Percentiles rank a stretch among this genome's conserved stretches.
Conservation (phyloP, 257 asterid genomes). For the Solanum dulcamara region DNA sequence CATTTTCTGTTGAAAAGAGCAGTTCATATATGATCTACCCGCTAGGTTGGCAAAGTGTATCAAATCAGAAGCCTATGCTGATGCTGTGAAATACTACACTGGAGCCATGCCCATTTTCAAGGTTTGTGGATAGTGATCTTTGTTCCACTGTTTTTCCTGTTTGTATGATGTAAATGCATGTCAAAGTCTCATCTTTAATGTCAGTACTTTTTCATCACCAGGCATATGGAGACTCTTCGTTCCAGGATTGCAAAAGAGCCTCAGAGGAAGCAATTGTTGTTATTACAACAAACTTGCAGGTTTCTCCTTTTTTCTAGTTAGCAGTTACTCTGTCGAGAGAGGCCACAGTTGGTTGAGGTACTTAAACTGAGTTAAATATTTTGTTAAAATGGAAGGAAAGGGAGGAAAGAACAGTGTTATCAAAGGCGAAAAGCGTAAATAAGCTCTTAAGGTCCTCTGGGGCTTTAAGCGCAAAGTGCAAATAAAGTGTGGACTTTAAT, state of each 20-base stretch:
- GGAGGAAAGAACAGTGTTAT: too few species aligned
- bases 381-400: background rate
- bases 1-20: constrained; percentile 48
- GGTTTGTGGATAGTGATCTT: constrained; percentile 28
- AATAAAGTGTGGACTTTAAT: too few species aligned
- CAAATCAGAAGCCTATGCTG: constrained; percentile 91
- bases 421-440: too few species aligned
- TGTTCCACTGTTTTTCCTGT: background rate
- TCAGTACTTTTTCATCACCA: constrained; percentile 15
- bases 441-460: too few species aligned
- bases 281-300: constrained; percentile 74
- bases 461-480: too few species aligned
- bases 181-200: background rate
- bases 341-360: background rate
- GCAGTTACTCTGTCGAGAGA: background rate
- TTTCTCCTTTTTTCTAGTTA: constrained; percentile 10
- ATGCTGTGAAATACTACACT: constrained; percentile 85
- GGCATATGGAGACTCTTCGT: constrained; percentile 97
- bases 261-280: constrained; percentile 74
- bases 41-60: constrained; percentile 82
- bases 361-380: background rate
- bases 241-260: constrained; percentile 84
- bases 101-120: constrained; percentile 97
- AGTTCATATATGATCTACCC: constrained; percentile 97
- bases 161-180: background rate